Base-by-base conservation (phyloP, 2,329 filamentous ascomycete species). In the Aureobasidium sp. region DNA sequence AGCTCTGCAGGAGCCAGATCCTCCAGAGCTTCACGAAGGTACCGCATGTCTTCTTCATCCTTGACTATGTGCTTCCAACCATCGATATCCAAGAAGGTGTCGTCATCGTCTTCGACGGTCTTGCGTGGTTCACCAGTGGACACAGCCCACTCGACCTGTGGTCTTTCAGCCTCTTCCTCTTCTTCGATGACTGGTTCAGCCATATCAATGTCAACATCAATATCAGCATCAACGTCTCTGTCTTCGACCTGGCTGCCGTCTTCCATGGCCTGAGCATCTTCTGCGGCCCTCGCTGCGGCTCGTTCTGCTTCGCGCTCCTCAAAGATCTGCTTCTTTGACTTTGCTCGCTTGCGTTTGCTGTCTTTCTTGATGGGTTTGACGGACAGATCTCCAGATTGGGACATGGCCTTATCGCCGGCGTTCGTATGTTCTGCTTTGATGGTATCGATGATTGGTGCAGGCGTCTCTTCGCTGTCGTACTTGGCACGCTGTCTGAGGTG, bases 401-500 rank as follows among this genome's bases (percentile, higher is more conserved):
- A 59, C 26, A 55, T 32, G 12, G 47, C 43, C 12, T 60, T 63
- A 27, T 68, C 65, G 36, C 56, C 62, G 12, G 55, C 53, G 5
- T 61, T 53, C 12, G 63, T 64, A 64, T 55, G 71, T 50, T 63
- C 57, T 26, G 64, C 61, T 26, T 66, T 63, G 2, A 55, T 64
- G 44, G 69, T 70, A 27, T 70, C 69, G 34, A 63, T 63, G 27
- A 39, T 51, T 9, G 59, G 41, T 26, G 63, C 66, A 29, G 62
- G 63, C 27, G 62, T 59, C 15, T 82, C 77, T 27, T 79, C 75
- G 68, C 93, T 89, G 63, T 92, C 89, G 71, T 90, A 91, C 77
- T 92, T 93, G 69, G 87, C 88, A 53, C 90, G 85, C 74, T 96
- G 94, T 56, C 89, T 84, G 51, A 87, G 83, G 61, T 83, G 82